phyloP scores from a whole-genome alignment of 345 rosid genomes.

The Heritiera fomes region DNA sequence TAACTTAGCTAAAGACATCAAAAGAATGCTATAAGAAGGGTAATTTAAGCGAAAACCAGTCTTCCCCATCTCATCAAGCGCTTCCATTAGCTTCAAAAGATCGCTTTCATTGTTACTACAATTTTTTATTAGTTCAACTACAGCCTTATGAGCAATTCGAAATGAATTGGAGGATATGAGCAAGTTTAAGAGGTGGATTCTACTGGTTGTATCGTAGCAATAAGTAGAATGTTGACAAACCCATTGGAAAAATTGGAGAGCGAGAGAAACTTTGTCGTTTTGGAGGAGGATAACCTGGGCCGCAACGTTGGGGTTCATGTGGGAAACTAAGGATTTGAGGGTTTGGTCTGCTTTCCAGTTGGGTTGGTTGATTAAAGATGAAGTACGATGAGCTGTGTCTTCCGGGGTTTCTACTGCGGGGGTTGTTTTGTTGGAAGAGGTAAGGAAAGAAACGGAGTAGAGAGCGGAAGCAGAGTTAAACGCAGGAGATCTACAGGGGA shows the following conservation, averaged over 20 bases:
- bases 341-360: constrained; percentile 36
- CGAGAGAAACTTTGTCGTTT: constrained; percentile 15
- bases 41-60: constrained; percentile 47
- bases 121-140: constrained; percentile 32
- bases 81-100: constrained; percentile 37
- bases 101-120: constrained; percentile 31
- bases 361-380: constrained; percentile 30
- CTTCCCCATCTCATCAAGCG: constrained; percentile 38
- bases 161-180: constrained; percentile 34
- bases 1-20: constrained; percentile 47
- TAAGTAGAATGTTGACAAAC: constrained; percentile 48
- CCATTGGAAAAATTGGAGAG: constrained; percentile 45
- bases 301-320: constrained; percentile 44
- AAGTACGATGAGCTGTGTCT: constrained; percentile 22
- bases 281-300: constrained; percentile 40
- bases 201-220: constrained; percentile 36
- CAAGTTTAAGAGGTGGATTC: constrained; percentile 34
- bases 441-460: constrained; percentile 25
- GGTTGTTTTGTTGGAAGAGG: constrained; percentile 1
- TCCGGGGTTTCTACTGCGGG: constrained; percentile 11
- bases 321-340: constrained; percentile 44
- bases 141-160: constrained; percentile 38
- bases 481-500: constrained; percentile 20
- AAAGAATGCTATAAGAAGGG: constrained; percentile 49
- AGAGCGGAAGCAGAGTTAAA: constrained; percentile 12